phyloP scores from a whole-genome alignment of 148 eudicot genomes.

The Beta vulgaris region DNA sequence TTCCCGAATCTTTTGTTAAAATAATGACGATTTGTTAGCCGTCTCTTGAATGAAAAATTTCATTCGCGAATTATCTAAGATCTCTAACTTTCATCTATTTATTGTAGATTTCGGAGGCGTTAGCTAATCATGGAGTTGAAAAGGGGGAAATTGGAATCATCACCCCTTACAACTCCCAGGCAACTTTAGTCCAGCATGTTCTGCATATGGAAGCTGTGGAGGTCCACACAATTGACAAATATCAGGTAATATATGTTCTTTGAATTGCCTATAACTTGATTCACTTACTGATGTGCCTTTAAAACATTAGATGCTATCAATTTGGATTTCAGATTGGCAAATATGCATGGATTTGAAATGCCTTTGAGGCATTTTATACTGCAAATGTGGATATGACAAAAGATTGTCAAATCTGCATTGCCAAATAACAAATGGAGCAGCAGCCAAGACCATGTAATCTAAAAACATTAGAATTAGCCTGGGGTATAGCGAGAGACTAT shows the following conservation, averaged over 20 bases:
- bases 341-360: no score
- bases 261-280: neutral
- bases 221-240: constrained; percentile 93
- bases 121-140: constrained; percentile 59
- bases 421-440: neutral
- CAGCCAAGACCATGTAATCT: neutral
- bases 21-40: neutral
- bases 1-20: neutral
- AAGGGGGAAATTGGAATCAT: constrained; percentile 80
- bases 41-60: neutral
- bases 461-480: neutral
- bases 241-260: constrained; percentile 58
- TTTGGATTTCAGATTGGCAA: neutral
- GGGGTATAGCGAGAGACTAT: neutral
- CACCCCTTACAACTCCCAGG: constrained; percentile 92
- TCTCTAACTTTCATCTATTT: constrained; percentile 7
- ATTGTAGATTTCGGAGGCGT: constrained; percentile 52
- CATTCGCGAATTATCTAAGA: neutral
- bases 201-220: constrained; percentile 58
- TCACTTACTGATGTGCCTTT: neutral
- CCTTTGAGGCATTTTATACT: no score
- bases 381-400: no score
- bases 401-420: neutral
- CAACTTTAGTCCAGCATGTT: constrained; percentile 58
- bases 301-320: neutral